These are phyloP conservation scores for Naganishia vaughanmartiniae DNA, from an alignment of 768 basidiomycete species.

Conservation along the genomic window DNA sequence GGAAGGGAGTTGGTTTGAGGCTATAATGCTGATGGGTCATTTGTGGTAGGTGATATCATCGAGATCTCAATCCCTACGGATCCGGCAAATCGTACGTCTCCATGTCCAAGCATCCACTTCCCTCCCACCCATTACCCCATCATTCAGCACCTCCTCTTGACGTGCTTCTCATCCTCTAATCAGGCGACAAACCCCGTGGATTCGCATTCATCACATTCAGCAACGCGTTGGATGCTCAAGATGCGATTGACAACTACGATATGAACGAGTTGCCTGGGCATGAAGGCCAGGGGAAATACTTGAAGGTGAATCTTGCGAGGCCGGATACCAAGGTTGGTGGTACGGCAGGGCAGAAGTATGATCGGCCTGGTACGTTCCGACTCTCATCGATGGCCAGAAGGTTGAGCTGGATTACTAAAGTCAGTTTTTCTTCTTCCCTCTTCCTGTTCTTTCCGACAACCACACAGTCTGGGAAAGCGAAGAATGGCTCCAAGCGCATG, in stretches of 20 bases:
- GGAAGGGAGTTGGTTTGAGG: no score
- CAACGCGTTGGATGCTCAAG: slow-evolving; percentile 78
- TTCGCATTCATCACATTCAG: slow-evolving; percentile 89
- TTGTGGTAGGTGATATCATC: slow-evolving; percentile 74
- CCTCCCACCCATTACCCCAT: background rate
- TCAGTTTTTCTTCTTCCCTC: background rate
- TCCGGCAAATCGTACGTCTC: slow-evolving; percentile 62
- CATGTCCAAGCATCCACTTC: no score
- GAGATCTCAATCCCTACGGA: slow-evolving; percentile 86
- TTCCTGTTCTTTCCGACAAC: background rate
- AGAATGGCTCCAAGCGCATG: slow-evolving; percentile 81
- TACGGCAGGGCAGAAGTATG: slow-evolving; percentile 45
- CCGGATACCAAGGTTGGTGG: slow-evolving; percentile 64
- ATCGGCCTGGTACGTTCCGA: slow-evolving; percentile 45
- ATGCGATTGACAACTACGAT: slow-evolving; percentile 99
- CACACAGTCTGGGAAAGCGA: slow-evolving; percentile 90
- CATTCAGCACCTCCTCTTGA: background rate
- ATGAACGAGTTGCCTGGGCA: slow-evolving; percentile 77
- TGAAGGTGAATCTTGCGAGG: slow-evolving; percentile 67
- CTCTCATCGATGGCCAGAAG: slow-evolving; percentile 1
- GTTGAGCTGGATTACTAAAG: slow-evolving; percentile 37
- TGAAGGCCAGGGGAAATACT: slow-evolving; percentile 65
- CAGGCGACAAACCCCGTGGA: slow-evolving; percentile 60
- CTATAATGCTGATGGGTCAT: background rate
- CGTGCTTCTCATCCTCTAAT: background rate